phyloP scores from a whole-genome alignment of 768 basidiomycete genomes.

The Favolaschia claudopus region DNA sequence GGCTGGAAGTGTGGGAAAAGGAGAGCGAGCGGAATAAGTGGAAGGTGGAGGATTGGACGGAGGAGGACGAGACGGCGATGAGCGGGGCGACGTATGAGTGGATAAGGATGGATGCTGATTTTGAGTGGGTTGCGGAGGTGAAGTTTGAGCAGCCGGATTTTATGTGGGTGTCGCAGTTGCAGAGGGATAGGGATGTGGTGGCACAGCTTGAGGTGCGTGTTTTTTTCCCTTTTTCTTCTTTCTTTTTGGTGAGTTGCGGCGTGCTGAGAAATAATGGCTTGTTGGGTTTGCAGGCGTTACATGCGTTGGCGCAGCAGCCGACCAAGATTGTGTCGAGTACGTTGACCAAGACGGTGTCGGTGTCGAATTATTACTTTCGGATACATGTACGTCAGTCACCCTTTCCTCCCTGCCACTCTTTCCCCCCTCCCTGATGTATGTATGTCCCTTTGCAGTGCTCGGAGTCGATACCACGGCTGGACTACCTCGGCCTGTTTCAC shows the following conservation, averaged over 20 bases:
- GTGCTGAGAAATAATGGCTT: background rate
- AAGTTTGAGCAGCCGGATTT: conserved; percentile 96
- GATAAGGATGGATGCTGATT: conserved; percentile 99
- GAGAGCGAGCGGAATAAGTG: conserved; percentile 91
- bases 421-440: too few species aligned
- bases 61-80: conserved; percentile 94
- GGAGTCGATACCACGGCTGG: conserved; percentile 75
- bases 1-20: conserved; percentile 95
- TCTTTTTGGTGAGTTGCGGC: too few species aligned
- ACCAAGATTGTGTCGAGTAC: conserved; percentile 90
- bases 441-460: conserved; percentile 69
- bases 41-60: conserved; percentile 98
- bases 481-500: conserved; percentile 93
- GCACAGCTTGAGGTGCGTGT: conserved; percentile 93
- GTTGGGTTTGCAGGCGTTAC: conserved; percentile 84
- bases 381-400: too few species aligned
- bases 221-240: background rate
- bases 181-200: conserved; percentile 94
- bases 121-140: conserved; percentile 96
- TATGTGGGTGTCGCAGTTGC: conserved; percentile 97
- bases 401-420: too few species aligned
- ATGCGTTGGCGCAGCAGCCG: conserved; percentile 82
- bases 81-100: conserved; percentile 97
- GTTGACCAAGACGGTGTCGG: conserved; percentile 91
- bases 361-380: conserved; percentile 95